Evolutionary conservation across 441 rosid species (phyloP), one percentile per base, ranked within the genome.

Genomic region (Capsella rubella): DNA sequence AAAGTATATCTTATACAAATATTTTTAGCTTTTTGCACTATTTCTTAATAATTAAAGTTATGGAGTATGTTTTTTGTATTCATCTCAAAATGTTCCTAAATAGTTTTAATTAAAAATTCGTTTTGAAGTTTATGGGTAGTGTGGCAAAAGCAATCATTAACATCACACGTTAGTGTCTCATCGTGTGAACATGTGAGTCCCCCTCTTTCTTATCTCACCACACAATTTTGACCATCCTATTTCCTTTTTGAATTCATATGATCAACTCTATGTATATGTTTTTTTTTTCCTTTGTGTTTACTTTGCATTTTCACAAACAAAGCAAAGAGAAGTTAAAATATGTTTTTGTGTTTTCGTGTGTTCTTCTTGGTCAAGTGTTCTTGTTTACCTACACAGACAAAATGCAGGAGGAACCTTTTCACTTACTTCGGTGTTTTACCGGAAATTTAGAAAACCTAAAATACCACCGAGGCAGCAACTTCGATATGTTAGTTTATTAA

Each of bases 181-280:
- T 67, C 69, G 74, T 78, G 81, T 78, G 78, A 78, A 72, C 81
- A 78, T 72, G 81, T 72, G 81, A 73, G 42, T 67, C 68, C 67
- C 69, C 53, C 49, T 21, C 25, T 78, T 67, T 61, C 74, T 60
- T 72, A 78, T 78, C 78, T 46, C 34, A 66, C 78, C 78, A 72
- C 64, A 78, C 47, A 66, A 66, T 60, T 78, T 78, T 78, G 81
- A 78, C 81, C 81, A 72, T 72, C 9, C 69, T 77, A 59, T 78
- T 61, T 72, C 62, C 71, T 67, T 60, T 77, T 77, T 60, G 81
- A 78, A 67, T 72, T 21, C 25, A 21, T 21, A 21, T 21, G 25
- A 4, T 65, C 39, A 53, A 53, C 51, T 59, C 64, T 1, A 32
- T 32, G 0, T 32, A 21, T 21, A 21, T 32, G 8, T 63, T 61